Evolutionary conservation across 2,329 filamentous ascomycete species (phyloP), one percentile per base, ranked within the genome.

Genomic region (Fusarium drepaniforme): DNA sequence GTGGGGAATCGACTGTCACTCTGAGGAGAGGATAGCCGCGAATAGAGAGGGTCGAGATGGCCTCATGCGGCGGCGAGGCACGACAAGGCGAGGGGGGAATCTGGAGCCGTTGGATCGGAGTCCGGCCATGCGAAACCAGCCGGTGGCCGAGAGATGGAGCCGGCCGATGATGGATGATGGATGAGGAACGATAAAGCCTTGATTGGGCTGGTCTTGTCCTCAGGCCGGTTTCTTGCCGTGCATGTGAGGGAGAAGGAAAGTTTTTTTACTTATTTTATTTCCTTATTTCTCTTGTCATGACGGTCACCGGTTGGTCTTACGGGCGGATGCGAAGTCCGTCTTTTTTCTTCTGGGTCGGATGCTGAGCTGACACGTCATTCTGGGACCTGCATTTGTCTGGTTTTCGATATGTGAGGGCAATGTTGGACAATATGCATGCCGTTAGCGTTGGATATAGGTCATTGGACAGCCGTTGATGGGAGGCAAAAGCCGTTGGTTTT

Each of bases 1-100:
- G 74, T 74, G 76, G 75, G 75, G 66, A 76, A 71, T 77, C 75
- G 63, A 68, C 74, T 72, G 70, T 77, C 74, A 65, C 64, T 70
- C 44, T 40, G 23, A 51, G 37, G 8, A 35, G 44, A 66, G 28
- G 58, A 53, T 44, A 44, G 62, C 53, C 58, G 28, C 59, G 44
- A 51, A 53, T 60, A 60, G 62, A 56, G 49, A 56, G 67, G 57
- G 72, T 12, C 58, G 51, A 53, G 51, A 49, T 75, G 71, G 71
- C 62, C 75, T 77, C 71, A 69, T 76, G 64, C 66, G 40, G 57
- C 67, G 62, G 67, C 61, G 60, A 67, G 70, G 64, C 63, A 71
- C 64, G 66, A 67, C 23, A 40, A 67, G 51, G n/a, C 51, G 28
- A 51, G 64, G 73, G 68, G 68, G 67, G 38, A 53, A 40, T 28